Evolutionary conservation across 106 monocot genomes (phyloP), one percentile per base, ranked within the genome.

Genomic region (Dioscorea zingiberensis): DNA sequence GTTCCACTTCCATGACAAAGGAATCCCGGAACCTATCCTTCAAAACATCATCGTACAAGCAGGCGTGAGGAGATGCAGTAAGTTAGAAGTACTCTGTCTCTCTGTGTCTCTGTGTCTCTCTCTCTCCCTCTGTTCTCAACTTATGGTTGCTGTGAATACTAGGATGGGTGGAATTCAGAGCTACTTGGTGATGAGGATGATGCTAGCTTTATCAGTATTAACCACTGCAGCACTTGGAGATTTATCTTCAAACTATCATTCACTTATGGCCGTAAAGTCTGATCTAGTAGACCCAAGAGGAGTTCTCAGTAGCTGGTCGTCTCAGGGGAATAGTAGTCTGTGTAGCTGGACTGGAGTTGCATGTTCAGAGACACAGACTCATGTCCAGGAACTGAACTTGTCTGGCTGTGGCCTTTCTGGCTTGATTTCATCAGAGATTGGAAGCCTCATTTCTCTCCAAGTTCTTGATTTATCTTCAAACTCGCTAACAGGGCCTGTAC

Each of bases 391-490:
- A 44, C 76, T 95, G 9, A 95, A 95, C 85, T 65, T 95, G 60
- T 95, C 94, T 1, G 58, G 68, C 47, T 73, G 46, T 23, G 81
- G 87, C 5, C 72, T 95, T n/a, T 72, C 78, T 2, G 94, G 94
- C 44, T 70, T 74, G 44, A 70, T 97, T 59, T 61, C 83, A 7
- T 22, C 83, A 9, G 54, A 73, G 46, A 70, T 92, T 24, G 88
- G 77, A 10, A 13, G 60, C 14, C 74, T 97, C 7, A 11, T 62
- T 14, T 88, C 77, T 55, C 88, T 97, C 14, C 73, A 83, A 60
- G 58, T 46, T 53, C 85, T 97, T 19, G 97, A 88, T 72, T 24
- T 97, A 11, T 97, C 97, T 7, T 81, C 83, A 24, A 92, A 91
- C 66, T 85, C 77, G 13, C 70, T 97, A 28, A 46, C 85, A 3